Base-by-base conservation (phyloP, 148 eudicot genomes). In the Persicaria maculosa region DNA sequence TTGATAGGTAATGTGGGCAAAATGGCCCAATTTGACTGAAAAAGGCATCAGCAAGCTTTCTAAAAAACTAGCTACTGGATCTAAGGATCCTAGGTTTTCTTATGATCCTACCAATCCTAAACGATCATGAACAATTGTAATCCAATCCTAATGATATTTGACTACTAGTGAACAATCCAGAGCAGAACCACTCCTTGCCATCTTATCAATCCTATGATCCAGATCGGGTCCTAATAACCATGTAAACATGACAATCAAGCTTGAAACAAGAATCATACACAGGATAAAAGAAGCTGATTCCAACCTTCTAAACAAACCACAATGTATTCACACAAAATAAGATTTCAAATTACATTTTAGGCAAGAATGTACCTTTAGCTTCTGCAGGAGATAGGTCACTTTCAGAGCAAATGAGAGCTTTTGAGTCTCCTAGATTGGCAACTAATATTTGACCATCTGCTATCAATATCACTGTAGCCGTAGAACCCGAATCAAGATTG, bases 381-480 rank as follows among this genome's bases (percentile, higher is more conserved):
- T 92, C 97, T 4, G 82, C 72, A 50, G 87, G 87, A 83, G 97
- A 83, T 80, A 79, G 91, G 80, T 82, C 85, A 74, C 82, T 82
- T 81, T 95, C 97, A 65, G 99, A 89, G 85, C 99, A 95, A 77
- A 95, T 76, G 75, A 95, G 83, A 74, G 94, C 97, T 84, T 95
- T 92, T 15, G 97, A 95, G 81, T 95, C 98, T 68, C 98, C 98
- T 78, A 95, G 57, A 81, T 95, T 92, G 47, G 99, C 97, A 80
- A 88, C 97, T 81, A 95, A 84, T 76, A 90, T 84, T 75, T 90
- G 93, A 78, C 77, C 83, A 74, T 92, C 92, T 47, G 86, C 97
- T 25, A 85, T 81, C 76, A 95, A 77, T 61, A 92, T 80, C 82
- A 92, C 79, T 54, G 97, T 84, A 9, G 99, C 97, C 22, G 99